These are phyloP conservation scores for Borovskyia barvae DNA, from an alignment of 208 protist species.

Conservation along the genomic window DNA sequence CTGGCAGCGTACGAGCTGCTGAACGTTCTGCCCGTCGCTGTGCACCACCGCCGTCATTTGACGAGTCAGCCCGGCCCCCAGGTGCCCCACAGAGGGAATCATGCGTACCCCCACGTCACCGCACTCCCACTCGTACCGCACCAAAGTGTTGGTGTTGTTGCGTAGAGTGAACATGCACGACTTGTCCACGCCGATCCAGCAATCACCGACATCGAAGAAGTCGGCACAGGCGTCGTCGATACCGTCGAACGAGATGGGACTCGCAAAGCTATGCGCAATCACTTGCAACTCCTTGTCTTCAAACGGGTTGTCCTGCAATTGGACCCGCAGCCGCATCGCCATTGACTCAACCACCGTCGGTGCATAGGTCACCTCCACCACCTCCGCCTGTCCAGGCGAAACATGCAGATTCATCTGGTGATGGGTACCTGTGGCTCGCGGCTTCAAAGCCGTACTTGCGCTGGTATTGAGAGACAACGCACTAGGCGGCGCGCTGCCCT, in stretches of 20 bases:
- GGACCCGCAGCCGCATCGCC: conserved; percentile 62
- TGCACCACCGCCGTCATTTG: conserved; percentile 44
- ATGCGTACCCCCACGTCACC: conserved; percentile 25
- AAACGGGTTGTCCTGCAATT: conserved; percentile 92
- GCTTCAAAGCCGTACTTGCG: conserved; percentile 24
- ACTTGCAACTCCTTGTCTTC: conserved; percentile 88
- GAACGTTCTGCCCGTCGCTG: conserved; percentile 21
- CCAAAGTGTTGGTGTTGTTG: conserved; percentile 70
- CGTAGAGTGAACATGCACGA: conserved; percentile 69
- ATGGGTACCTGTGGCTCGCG: conserved; percentile 12
- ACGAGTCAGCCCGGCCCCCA: conserved; percentile 47
- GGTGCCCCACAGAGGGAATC: conserved; percentile 53
- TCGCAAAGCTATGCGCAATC: conserved; percentile 76
- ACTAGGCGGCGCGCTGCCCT: conserved; percentile 63
- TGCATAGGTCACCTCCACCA: conserved; percentile 58
- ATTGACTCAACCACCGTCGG: conserved; percentile 48
- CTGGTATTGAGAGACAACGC: conserved; percentile 20
- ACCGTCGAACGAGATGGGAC: conserved; percentile 89
- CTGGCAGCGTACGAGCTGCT: conserved; percentile 11
- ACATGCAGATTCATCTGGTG: conserved; percentile 51
- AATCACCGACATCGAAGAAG: conserved; percentile 86
- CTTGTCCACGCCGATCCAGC: conserved; percentile 64
- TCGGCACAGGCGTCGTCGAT: conserved; percentile 80
- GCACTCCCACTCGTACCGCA: conserved; percentile 84
- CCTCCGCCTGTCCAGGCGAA: conserved; percentile 44